Conservation (phyloP, 805 yeast species). For the Ogataea pilisensis region DNA sequence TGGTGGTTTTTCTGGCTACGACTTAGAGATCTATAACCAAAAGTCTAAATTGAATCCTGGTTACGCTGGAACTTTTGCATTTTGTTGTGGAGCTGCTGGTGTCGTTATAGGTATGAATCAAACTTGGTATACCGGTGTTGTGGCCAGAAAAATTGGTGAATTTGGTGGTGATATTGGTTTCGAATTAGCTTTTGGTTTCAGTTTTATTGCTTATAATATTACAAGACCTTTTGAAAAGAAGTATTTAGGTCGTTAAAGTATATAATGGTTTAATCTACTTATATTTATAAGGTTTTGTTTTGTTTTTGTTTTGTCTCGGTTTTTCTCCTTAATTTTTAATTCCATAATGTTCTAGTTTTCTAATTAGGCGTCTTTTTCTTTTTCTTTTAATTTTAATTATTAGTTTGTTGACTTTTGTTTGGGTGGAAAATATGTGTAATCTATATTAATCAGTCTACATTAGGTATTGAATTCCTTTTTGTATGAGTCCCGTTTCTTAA, state of each 20-base stretch:
- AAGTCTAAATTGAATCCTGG: constrained; percentile 66
- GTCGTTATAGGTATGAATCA: constrained; percentile 85
- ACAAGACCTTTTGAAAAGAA: constrained; percentile 65
- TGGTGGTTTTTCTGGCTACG: constrained; percentile 57
- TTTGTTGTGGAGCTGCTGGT: constrained; percentile 82
- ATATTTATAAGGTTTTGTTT: no score
- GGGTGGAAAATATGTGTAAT: no score
- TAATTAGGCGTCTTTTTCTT: no score
- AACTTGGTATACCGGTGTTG: constrained; percentile 74
- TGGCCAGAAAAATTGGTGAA: constrained; percentile 57
- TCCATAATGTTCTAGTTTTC: no score
- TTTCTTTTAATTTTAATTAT: no score
- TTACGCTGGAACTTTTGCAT: constrained; percentile 69
- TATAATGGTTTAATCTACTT: no score
- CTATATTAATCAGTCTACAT: no score
- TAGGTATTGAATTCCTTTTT: no score
- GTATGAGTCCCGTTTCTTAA: no score
- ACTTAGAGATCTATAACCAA: constrained; percentile 58
- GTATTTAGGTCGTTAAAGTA: constrained; percentile 45
- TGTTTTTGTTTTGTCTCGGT: neutral
- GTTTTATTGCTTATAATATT: constrained; percentile 56
- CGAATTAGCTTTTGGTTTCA: constrained; percentile 65
- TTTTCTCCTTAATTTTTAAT: neutral
- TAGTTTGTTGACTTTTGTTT: no score
- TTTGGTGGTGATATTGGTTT: constrained; percentile 86